phyloP scores from a whole-genome alignment of 345 rosid species.

The Populus pruinosa region DNA sequence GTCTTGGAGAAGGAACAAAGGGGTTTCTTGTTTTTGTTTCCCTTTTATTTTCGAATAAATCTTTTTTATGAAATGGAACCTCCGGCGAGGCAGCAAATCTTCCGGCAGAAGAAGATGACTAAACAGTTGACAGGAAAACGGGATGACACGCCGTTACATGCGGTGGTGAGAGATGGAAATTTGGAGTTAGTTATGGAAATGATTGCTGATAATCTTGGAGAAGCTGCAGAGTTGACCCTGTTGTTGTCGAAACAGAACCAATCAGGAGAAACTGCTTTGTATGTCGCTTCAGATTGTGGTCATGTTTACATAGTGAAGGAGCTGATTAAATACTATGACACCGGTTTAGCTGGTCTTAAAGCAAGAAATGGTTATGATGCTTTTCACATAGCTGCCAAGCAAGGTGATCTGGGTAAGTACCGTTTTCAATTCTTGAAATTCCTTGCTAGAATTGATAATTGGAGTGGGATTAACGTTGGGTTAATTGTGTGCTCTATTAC shows the following conservation, averaged over 20 bases:
- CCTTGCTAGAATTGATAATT: neutral
- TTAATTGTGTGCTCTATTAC: neutral
- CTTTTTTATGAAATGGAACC: constrained; percentile 16
- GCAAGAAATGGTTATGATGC: constrained; percentile 87
- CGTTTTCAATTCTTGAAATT: neutral
- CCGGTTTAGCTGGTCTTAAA: constrained; percentile 51
- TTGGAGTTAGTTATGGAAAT: constrained; percentile 46
- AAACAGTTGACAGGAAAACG: constrained; percentile 73
- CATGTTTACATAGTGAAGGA: constrained; percentile 56
- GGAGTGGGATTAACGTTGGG: neutral
- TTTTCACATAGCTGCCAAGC: constrained; percentile 86
- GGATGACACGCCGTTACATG: constrained; percentile 64
- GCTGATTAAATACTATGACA: constrained; percentile 56
- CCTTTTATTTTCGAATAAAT: neutral
- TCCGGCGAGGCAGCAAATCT: constrained; percentile 31
- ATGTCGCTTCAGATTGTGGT: constrained; percentile 80
- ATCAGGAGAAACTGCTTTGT: constrained; percentile 78
- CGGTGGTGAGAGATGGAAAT: constrained; percentile 62
- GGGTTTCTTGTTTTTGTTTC: neutral
- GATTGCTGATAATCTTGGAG: constrained; percentile 36
- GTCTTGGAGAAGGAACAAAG: neutral
- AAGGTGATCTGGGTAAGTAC: constrained; percentile 63
- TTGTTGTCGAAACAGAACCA: constrained; percentile 64
- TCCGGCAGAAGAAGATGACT: constrained; percentile 49
- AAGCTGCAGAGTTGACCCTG: constrained; percentile 39